Conservation (phyloP, 2,329 filamentous ascomycete genomes). For the Stagonosporopsis cucurbitacearum region DNA sequence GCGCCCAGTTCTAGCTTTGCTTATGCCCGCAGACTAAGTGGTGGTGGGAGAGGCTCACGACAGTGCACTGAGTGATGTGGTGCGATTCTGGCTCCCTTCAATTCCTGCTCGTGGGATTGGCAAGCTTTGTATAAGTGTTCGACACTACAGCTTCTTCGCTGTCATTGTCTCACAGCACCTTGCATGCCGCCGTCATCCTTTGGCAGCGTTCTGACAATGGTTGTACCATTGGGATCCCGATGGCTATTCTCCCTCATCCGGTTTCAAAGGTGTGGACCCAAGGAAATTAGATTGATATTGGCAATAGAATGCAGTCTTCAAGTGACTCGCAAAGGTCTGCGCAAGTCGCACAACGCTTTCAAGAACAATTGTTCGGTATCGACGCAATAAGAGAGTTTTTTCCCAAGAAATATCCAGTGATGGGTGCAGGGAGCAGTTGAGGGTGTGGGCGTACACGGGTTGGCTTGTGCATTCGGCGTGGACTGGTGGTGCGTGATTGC, state of each 20-base stretch:
- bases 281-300: constrained; percentile 13
- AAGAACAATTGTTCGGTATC: neutral
- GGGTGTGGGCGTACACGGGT: neutral
- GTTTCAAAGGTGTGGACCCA: constrained; percentile 16
- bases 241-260: constrained; percentile 10
- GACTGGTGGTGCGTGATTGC: neutral
- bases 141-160: neutral
- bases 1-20: constrained; percentile 24
- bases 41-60: neutral
- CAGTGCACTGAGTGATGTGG: constrained; percentile 4
- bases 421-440: constrained; percentile 8
- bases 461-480: neutral
- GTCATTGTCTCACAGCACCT: constrained; percentile 14
- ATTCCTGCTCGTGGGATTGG: constrained; percentile 10
- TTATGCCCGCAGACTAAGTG: constrained; percentile 6
- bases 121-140: neutral
- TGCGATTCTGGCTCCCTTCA: constrained; percentile 1
- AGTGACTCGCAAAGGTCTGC: constrained; percentile 8
- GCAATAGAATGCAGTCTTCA: constrained; percentile 8
- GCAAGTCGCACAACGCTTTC: constrained; percentile 12
- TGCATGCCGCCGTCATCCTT: constrained; percentile 12
- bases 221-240: constrained; percentile 4
- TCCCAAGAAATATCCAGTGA: neutral
- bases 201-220: constrained; percentile 9
- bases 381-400: neutral